These are phyloP conservation scores for Rhizopogon vinicolor DNA, from an alignment of 768 basidiomycete species.

Conservation along the genomic window DNA sequence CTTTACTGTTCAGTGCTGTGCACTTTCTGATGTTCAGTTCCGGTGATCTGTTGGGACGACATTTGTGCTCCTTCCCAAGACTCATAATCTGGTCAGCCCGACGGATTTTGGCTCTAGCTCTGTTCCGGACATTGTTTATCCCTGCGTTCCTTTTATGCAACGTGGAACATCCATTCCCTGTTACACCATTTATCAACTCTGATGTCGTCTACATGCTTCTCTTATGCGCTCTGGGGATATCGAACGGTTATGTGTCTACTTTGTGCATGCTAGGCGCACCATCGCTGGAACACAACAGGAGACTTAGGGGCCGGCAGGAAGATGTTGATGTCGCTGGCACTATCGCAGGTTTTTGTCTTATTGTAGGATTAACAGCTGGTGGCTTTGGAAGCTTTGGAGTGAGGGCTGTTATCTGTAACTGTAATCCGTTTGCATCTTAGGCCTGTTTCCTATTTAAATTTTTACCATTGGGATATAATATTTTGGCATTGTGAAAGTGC, in stretches of 20 bases:
- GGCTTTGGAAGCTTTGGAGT: constrained; percentile 83
- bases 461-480: no score
- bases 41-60: constrained; percentile 70
- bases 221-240: constrained; percentile 66
- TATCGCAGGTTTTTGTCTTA: constrained; percentile 71
- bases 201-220: constrained; percentile 74
- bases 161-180: constrained; percentile 41
- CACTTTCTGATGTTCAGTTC: constrained; percentile 76
- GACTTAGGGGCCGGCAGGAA: constrained; percentile 59
- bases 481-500: no score
- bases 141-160: constrained; percentile 91
- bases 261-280: constrained; percentile 80
- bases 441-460: no score
- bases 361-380: constrained; percentile 71
- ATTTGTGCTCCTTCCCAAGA: constrained; percentile 58
- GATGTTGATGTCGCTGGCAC: constrained; percentile 87
- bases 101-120: constrained; percentile 56
- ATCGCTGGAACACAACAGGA: constrained; percentile 75
- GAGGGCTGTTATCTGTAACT: constrained; percentile 58
- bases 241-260: constrained; percentile 79
- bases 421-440: constrained; percentile 56
- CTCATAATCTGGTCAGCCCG: constrained; percentile 67
- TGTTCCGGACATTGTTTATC: constrained; percentile 75
- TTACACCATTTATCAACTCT: constrained; percentile 60
- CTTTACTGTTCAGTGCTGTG: constrained; percentile 74